These are phyloP conservation scores for Primulina eburnea DNA, from an alignment of 257 asterid species.

Conservation along the genomic window DNA sequence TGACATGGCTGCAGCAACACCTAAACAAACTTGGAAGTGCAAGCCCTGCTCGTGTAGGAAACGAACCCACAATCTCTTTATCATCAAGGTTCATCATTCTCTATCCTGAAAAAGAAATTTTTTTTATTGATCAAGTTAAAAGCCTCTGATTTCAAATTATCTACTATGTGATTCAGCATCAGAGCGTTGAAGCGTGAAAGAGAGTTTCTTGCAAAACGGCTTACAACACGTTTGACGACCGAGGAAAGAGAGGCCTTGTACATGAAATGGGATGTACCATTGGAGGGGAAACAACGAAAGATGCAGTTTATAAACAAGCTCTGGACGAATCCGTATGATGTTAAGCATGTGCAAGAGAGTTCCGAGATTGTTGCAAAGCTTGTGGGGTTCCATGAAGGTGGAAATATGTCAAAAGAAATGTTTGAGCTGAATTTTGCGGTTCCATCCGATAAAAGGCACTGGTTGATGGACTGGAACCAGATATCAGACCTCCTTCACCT, in stretches of 20 bases:
- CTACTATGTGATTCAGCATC: conserved; percentile 39
- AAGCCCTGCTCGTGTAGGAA: conserved; percentile 71
- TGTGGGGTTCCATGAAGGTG: conserved; percentile 74
- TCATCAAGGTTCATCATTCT: conserved; percentile 61
- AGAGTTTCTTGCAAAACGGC: conserved; percentile 82
- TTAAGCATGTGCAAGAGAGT: conserved; percentile 68
- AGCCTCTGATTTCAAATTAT: conserved; percentile 3
- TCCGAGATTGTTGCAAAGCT: conserved; percentile 88
- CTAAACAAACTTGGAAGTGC: conserved; percentile 71
- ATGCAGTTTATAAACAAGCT: conserved; percentile 78
- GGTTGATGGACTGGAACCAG: conserved; percentile 90
- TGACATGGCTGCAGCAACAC: conserved; percentile 88
- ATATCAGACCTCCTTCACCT: conserved; percentile 74
- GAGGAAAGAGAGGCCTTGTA: conserved; percentile 82
- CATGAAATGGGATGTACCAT: conserved; percentile 84
- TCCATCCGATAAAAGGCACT: conserved; percentile 78
- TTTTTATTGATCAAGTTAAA: background rate
- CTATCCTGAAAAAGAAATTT: background rate
- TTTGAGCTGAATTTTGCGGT: conserved; percentile 81
- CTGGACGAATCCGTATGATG: conserved; percentile 74
- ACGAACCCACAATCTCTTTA: conserved; percentile 65
- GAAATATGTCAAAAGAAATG: conserved; percentile 85
- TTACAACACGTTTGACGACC: conserved; percentile 58
- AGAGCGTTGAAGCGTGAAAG: conserved; percentile 79
- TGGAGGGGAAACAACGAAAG: conserved; percentile 81